Evolutionary conservation across 495 filamentous ascomycete genomes (phyloP).

Genomic region (Penicillium longicatenatum): DNA sequence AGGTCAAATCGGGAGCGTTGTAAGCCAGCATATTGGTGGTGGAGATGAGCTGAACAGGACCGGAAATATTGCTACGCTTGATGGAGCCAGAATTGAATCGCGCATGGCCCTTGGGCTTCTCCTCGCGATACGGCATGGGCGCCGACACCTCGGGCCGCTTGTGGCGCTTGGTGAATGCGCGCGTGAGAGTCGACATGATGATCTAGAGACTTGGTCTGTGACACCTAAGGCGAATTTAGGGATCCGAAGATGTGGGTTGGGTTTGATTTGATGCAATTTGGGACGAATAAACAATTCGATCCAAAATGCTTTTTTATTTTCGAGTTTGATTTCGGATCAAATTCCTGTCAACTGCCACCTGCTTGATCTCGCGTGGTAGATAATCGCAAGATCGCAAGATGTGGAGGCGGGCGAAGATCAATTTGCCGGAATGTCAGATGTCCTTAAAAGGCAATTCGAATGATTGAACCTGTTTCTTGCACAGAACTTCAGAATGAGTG

Average conservation of each 20-base stretch:
- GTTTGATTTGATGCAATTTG: neutral
- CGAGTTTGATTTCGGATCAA: constrained; percentile 17
- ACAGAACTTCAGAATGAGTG: constrained; percentile 27
- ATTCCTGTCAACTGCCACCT: constrained; percentile 11
- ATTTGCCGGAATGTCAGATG: constrained; percentile 28
- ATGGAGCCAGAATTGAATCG: constrained; percentile 51
- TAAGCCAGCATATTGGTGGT: constrained; percentile 96
- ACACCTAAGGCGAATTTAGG: neutral
- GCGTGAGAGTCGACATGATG: constrained; percentile 53
- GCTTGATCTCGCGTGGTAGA: constrained; percentile 30
- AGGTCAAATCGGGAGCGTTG: constrained; percentile 78
- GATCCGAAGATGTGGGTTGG: neutral
- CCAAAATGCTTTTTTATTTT: neutral
- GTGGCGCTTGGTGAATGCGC: constrained; percentile 67
- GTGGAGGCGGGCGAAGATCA: constrained; percentile 33
- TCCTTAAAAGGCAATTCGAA: constrained; percentile 28
- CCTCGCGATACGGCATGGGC: constrained; percentile 49
- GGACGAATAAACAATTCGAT: neutral
- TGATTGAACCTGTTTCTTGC: constrained; percentile 19
- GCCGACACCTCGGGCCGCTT: constrained; percentile 53
- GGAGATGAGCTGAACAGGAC: constrained; percentile 81
- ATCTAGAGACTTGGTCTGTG: constrained; percentile 8
- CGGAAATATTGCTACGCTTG: constrained; percentile 74
- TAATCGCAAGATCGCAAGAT: constrained; percentile 31
- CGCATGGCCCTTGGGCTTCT: constrained; percentile 31